Evolutionary conservation across 2,329 filamentous ascomycete species (phyloP), one percentile per base, ranked within the genome.

Genomic region (Diaporthe citri): DNA sequence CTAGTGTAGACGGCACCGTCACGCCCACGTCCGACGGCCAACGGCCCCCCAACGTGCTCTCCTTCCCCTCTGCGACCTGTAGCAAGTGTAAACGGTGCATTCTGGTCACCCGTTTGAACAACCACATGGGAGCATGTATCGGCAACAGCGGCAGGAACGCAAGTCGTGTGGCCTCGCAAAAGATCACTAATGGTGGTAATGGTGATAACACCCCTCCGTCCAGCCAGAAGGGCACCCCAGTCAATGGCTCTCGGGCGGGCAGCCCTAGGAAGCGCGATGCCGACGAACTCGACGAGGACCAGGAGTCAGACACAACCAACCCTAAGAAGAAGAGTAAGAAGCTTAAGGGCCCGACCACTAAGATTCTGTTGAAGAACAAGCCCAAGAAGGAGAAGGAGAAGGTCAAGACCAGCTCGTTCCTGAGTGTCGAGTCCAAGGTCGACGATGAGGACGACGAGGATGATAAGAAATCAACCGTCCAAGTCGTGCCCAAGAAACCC

Each of bases 61-160:
- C 90, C 1, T 92, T 92, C 78, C 91, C 91, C 25, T 92, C 90
- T 31, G 90, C 90, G 59, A 93, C 91, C 34, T 93, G 91, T 82
- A 91, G 89, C 85, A 92, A 92, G 80, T 93, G 91, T 86, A 92
- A 91, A 80, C 87, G 90, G 36, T 92, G 90, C 81, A 90, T 93
- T 71, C 86, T 92, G 74, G 90, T 93, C 70, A 92, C 90, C 72
- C 87, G 91, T 55, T 84, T 93, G 76, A 92, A 92, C 82, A 92
- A 92, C 77, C 91, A 93, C 82, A 92, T 93, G 90, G 90, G 90
- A 46, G 91, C 90, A 25, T 92, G 91, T 80, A 93, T 93, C 76
- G 91, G 90, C 57, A 92, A 92, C 80, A 91, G 90, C 78, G 90
- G 91, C 34, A 87, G 91, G 46, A 91, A 90, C 77, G 90, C 91